phyloP scores from a whole-genome alignment of 352 stramenopile genomes.

The Hyaloperonospora arabidopsidis region DNA sequence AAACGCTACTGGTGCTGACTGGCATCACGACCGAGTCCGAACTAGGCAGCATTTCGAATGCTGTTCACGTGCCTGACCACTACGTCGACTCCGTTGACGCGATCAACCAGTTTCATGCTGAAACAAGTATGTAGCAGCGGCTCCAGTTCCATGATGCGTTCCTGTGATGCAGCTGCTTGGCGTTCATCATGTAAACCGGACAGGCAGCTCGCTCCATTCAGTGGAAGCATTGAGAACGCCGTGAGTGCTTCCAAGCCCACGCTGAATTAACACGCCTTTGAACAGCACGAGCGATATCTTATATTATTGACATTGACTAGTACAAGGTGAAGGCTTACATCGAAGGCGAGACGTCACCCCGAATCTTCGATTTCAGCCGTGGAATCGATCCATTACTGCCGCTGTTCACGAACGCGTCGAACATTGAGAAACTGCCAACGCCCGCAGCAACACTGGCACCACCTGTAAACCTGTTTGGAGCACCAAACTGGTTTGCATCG shows the following conservation, averaged over 20 bases:
- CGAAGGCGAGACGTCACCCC: constrained; percentile 18
- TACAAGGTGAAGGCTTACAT: constrained; percentile 13
- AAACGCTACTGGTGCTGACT: constrained; percentile 71
- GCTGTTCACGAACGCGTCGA: constrained; percentile 74
- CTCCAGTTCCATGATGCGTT: not conserved
- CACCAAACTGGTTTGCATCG: constrained; percentile 32
- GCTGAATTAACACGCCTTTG: not conserved
- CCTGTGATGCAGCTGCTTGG: not conserved
- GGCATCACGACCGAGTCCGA: constrained; percentile 60
- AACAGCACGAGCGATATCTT: constrained; percentile 15
- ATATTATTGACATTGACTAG: constrained; percentile 20
- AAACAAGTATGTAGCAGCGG: constrained; percentile 35
- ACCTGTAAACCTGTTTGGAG: constrained; percentile 11
- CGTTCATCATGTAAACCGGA: constrained; percentile 1
- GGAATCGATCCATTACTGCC: constrained; percentile 31
- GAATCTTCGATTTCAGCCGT: constrained; percentile 37
- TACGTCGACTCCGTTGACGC: constrained; percentile 65
- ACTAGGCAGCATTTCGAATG: constrained; percentile 41
- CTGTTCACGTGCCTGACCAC: constrained; percentile 50
- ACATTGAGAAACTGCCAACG: constrained; percentile 37
- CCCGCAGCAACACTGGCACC: constrained; percentile 10
- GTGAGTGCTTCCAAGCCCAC: not conserved
- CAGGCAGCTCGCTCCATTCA: constrained; percentile 2
- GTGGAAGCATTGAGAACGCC: constrained; percentile 10
- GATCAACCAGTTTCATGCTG: constrained; percentile 56